Evolutionary conservation across 768 basidiomycete genomes (phyloP).

Genomic region (Agrocybe pediades): DNA sequence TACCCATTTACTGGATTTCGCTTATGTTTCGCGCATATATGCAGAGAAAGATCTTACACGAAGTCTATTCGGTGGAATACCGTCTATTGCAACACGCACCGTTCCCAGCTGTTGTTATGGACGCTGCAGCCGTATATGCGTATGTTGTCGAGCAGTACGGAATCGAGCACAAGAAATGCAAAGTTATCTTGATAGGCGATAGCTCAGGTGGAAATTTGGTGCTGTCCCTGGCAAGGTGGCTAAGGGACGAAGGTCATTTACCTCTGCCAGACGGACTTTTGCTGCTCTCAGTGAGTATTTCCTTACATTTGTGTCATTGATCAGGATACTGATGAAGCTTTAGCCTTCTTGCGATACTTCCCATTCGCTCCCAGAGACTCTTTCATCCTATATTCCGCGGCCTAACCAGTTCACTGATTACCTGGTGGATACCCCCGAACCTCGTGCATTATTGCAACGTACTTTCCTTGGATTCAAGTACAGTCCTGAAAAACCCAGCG

Average conservation of each 20-base stretch:
- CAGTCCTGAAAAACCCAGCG: constrained; percentile 8
- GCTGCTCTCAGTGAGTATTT: constrained; percentile 40
- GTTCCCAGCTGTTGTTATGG: constrained; percentile 55
- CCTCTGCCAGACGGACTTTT: constrained; percentile 47
- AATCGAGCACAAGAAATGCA: constrained; percentile 22
- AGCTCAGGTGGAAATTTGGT: constrained; percentile 57
- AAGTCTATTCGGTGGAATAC: constrained; percentile 51
- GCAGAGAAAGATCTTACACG: constrained; percentile 33
- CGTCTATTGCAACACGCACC: constrained; percentile 53
- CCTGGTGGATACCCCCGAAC: constrained; percentile 54
- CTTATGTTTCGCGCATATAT: background rate
- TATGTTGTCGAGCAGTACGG: constrained; percentile 39
- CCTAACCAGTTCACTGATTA: constrained; percentile 52
- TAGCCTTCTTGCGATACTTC: constrained; percentile 35
- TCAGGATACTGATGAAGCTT: background rate
- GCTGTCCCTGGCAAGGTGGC: constrained; percentile 51
- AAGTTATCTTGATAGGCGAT: constrained; percentile 54
- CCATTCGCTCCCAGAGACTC: constrained; percentile 48
- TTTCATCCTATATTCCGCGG: constrained; percentile 50
- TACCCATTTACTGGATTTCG: background rate
- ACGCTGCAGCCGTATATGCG: constrained; percentile 54
- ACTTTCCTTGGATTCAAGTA: constrained; percentile 51
- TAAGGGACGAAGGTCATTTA: constrained; percentile 49
- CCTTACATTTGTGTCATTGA: background rate
- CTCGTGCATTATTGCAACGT: constrained; percentile 50